A percentile compares a stretch with the other conserved stretches of the same genome.
Evolutionary conservation across 176 grass and related monocot genomes (phyloP).

Genomic region (Oryza rufipogon): DNA sequence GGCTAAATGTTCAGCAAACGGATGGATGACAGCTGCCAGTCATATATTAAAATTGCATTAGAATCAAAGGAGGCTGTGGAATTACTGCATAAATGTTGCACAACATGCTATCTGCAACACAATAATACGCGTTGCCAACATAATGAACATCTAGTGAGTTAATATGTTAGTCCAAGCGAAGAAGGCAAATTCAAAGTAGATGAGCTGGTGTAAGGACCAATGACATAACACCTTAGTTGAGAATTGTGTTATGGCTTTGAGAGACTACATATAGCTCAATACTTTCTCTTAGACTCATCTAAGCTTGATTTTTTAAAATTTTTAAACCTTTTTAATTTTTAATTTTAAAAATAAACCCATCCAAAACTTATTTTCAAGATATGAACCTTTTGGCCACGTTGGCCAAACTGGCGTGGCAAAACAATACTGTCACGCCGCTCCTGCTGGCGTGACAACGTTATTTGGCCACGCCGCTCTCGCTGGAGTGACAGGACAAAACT

Average conservation of each 20-base stretch:
- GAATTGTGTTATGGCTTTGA: neutral
- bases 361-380: no score
- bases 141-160: conserved; percentile 14
- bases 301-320: neutral
- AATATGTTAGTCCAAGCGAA: neutral
- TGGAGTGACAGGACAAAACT: no score
- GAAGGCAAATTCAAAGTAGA: neutral
- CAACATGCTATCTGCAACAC: neutral
- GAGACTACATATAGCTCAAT: neutral
- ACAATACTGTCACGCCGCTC: no score
- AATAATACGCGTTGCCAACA: neutral
- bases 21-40: conserved; percentile 88
- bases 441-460: no score
- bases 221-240: neutral
- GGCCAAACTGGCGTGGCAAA: no score
- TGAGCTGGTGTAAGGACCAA: neutral
- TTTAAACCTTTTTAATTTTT: no score
- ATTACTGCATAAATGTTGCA: conserved; percentile 17
- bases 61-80: conserved; percentile 17
- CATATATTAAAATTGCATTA: conserved; percentile 32
- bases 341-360: no score
- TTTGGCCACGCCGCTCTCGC: no score
- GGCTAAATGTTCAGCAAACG: conserved; percentile 77
- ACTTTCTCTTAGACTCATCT: neutral
- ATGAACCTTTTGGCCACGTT: no score